Conservation (phyloP, 768 basidiomycete genomes). For the Lactifluus hygrophoroides region DNA sequence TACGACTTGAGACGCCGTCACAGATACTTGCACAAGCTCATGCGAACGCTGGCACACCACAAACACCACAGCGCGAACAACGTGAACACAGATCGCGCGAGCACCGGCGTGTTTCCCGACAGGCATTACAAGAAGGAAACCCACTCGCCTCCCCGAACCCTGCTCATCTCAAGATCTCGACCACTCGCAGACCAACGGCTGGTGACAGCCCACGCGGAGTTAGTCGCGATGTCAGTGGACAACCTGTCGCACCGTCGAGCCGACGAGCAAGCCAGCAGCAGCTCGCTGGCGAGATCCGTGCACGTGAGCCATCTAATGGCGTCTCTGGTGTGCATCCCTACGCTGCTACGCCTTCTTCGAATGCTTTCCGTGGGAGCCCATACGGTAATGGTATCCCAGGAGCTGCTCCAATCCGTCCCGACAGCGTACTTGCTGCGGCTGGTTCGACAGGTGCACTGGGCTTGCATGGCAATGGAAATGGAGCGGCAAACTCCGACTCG, state of each 20-base stretch:
- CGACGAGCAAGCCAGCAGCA: slow-evolving; percentile 63
- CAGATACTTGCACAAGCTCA: slow-evolving; percentile 43
- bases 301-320: slow-evolving; percentile 35
- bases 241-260: slow-evolving; percentile 56
- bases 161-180: slow-evolving; percentile 54
- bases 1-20: slow-evolving; percentile 32
- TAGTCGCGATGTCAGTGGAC: slow-evolving; percentile 44
- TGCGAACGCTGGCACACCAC: slow-evolving; percentile 46
- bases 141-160: slow-evolving; percentile 59
- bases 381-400: slow-evolving; percentile 42
- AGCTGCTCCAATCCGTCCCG: slow-evolving; percentile 26
- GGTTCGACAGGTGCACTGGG: slow-evolving; percentile 27
- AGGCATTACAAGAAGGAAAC: slow-evolving; percentile 42
- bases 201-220: slow-evolving; percentile 47
- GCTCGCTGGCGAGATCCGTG: slow-evolving; percentile 25
- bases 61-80: slow-evolving; percentile 49
- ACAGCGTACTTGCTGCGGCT: slow-evolving; percentile 29
- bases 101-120: slow-evolving; percentile 45
- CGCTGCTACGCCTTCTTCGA: slow-evolving; percentile 51
- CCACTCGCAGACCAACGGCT: slow-evolving; percentile 37
- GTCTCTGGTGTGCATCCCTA: slow-evolving; percentile 48
- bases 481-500: slow-evolving; percentile 44
- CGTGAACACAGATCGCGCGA: slow-evolving; percentile 39
- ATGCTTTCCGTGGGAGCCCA: slow-evolving; percentile 43
- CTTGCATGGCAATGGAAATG: slow-evolving; percentile 24